phyloP scores from a whole-genome alignment of 495 filamentous ascomycete species.

The Talaromyces liani region DNA sequence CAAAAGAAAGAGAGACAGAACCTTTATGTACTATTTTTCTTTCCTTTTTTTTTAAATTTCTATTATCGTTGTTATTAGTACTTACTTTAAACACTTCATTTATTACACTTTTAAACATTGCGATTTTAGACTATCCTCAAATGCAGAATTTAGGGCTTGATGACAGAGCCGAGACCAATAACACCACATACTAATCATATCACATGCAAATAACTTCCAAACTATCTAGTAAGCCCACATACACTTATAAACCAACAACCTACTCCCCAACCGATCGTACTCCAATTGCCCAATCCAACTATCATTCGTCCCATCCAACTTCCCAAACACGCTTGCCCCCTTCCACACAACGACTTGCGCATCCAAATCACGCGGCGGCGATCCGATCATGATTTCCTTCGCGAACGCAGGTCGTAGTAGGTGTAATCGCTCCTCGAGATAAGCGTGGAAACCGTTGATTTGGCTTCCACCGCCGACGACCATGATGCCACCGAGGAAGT shows the following conservation, averaged over 20 bases:
- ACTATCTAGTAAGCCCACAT: conserved; percentile 61
- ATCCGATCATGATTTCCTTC: conserved; percentile 82
- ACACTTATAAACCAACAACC: conserved; percentile 78
- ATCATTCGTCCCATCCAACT: conserved; percentile 77
- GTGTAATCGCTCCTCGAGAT: conserved; percentile 75
- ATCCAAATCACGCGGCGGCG: conserved; percentile 85
- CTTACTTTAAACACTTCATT: background rate
- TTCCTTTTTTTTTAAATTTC: background rate
- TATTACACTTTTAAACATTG: background rate
- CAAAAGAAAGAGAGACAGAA: background rate
- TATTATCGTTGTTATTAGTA: conserved; percentile 1
- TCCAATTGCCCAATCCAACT: conserved; percentile 85
- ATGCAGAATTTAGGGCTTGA: background rate
- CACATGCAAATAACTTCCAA: background rate
- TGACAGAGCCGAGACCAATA: background rate
- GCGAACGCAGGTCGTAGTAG: conserved; percentile 57
- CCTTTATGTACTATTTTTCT: conserved; percentile 1
- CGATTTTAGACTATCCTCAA: background rate
- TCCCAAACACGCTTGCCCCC: conserved; percentile 95
- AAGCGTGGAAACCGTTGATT: conserved; percentile 64
- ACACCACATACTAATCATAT: background rate
- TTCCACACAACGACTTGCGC: conserved; percentile 96
- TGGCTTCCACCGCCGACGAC: conserved; percentile 85
- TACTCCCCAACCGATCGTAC: conserved; percentile 77
- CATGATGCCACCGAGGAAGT: conserved; percentile 93